Evolutionary conservation across 345 rosid species (phyloP).

Genomic region (Eucalyptus regnans): DNA sequence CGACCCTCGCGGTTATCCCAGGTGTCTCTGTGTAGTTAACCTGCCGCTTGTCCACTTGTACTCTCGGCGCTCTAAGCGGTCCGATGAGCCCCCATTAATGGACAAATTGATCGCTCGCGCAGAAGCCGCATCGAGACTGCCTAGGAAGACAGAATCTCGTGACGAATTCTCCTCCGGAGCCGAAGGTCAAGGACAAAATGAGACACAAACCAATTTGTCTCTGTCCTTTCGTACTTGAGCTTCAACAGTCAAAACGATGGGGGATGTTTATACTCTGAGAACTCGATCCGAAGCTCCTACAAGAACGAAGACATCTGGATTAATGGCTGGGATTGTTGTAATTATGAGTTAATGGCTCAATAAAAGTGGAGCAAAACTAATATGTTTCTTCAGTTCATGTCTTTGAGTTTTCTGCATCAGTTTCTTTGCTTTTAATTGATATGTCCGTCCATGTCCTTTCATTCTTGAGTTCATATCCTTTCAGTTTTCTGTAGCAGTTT

Average conservation of each 20-base stretch:
- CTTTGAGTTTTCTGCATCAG: not conserved
- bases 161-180: not conserved
- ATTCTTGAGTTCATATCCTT: too few species aligned
- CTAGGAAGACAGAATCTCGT: constrained; percentile 16
- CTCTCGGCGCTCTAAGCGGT: constrained; percentile 42
- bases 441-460: not conserved
- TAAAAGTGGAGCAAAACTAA: not conserved
- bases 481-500: too few species aligned
- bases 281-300: not conserved
- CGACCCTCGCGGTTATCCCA: not conserved
- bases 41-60: constrained; percentile 46
- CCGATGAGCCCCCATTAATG: constrained; percentile 1
- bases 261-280: not conserved
- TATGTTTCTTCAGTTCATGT: not conserved
- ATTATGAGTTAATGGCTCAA: not conserved
- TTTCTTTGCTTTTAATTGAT: too few species aligned
- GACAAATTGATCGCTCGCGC: constrained; percentile 9
- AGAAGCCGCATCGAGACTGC: not conserved
- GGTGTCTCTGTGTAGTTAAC: not conserved
- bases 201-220: not conserved
- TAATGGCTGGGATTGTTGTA: not conserved
- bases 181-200: not conserved
- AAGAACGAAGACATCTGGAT: not conserved
- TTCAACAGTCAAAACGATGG: not conserved
- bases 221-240: not conserved